These are phyloP conservation scores for Lactarius indigo DNA, from an alignment of 768 basidiomycete species.

Conservation along the genomic window DNA sequence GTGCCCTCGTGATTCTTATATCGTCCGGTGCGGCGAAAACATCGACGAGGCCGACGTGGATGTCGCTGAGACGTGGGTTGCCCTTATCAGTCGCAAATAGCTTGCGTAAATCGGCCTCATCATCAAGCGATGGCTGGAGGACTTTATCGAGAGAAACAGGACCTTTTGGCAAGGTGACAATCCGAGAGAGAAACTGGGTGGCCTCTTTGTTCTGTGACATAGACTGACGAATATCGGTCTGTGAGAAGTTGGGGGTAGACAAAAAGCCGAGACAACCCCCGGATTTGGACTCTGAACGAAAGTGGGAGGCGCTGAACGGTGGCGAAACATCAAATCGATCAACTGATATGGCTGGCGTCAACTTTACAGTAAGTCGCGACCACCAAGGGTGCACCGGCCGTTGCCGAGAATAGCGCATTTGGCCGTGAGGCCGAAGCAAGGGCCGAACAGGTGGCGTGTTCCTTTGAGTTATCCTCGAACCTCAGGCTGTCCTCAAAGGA, in stretches of 20 bases:
- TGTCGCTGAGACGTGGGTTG: slow-evolving; percentile 44
- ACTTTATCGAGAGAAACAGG: slow-evolving; percentile 40
- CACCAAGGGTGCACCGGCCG: too few species aligned
- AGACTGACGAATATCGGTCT: neutral
- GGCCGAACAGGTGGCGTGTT: too few species aligned
- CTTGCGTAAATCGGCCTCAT: slow-evolving; percentile 52
- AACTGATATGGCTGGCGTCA: too few species aligned
- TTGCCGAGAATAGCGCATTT: too few species aligned
- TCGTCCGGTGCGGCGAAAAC: slow-evolving; percentile 49
- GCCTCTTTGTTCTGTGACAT: slow-evolving; percentile 33
- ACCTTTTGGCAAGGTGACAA: slow-evolving; percentile 28
- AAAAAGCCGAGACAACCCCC: neutral
- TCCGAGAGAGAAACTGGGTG: slow-evolving; percentile 30
- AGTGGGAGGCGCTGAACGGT: neutral
- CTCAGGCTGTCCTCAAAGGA: too few species aligned
- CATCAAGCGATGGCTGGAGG: slow-evolving; percentile 52
- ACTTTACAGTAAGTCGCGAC: too few species aligned
- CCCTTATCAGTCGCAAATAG: slow-evolving; percentile 52
- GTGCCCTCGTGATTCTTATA: slow-evolving; percentile 49
- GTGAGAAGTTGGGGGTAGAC: neutral
- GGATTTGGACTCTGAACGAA: neutral
- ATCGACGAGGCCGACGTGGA: slow-evolving; percentile 56
- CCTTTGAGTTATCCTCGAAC: too few species aligned
- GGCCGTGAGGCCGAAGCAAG: too few species aligned
- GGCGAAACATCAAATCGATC: neutral